Percentiles rank a stretch among this genome's conserved stretches.
Evolutionary conservation across 305 asterid species (phyloP).

Genomic region (Fraxinus ornus): DNA sequence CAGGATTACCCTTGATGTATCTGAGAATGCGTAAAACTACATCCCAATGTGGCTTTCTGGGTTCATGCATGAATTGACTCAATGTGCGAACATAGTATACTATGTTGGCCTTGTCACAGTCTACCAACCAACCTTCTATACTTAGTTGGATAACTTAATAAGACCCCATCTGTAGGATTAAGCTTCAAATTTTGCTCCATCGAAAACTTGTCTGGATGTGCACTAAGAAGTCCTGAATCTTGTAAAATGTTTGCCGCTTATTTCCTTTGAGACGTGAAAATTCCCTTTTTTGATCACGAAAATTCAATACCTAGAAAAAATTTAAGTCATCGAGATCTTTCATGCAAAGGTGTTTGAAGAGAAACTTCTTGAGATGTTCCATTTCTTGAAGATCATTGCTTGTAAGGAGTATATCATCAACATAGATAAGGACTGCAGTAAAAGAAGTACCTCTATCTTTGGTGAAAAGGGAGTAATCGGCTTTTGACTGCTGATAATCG

Average conservation of each 20-base stretch:
- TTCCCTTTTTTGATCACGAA: neutral
- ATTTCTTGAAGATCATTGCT: neutral
- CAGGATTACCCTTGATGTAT: neutral
- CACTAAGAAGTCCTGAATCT: neutral
- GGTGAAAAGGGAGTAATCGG: neutral
- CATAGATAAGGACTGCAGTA: neutral
- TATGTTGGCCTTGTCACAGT: neutral
- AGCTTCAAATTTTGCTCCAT: neutral
- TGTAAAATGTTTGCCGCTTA: no score
- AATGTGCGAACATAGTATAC: neutral
- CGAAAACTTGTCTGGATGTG: neutral
- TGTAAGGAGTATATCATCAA: conserved; percentile 1
- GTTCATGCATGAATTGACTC: neutral
- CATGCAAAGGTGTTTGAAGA: neutral
- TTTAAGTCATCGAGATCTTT: neutral
- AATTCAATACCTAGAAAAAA: conserved; percentile 8
- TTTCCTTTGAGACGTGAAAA: neutral
- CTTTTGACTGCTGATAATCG: neutral
- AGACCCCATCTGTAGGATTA: neutral
- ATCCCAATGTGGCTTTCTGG: neutral
- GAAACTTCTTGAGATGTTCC: neutral
- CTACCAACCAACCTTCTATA: neutral
- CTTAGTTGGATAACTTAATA: neutral
- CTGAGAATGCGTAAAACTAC: neutral
- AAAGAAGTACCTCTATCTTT: neutral